Evolutionary conservation across 202 grass and related monocot genomes (phyloP).

Genomic region (Panicum hallii): DNA sequence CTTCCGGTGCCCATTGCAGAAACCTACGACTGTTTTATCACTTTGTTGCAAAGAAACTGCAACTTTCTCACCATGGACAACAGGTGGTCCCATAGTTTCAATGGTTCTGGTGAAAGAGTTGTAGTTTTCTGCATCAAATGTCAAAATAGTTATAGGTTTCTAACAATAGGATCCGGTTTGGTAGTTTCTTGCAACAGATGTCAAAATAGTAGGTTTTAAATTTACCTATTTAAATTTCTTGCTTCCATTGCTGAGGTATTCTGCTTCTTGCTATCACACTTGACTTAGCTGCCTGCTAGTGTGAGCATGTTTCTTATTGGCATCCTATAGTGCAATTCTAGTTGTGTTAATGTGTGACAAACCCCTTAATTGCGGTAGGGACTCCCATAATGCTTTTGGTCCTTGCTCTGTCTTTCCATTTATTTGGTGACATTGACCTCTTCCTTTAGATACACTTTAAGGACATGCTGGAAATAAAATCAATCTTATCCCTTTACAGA

Average conservation of each 20-base stretch:
- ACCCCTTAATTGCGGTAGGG: neutral
- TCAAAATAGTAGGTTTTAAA: constrained; percentile 3
- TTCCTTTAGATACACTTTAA: constrained; percentile 1
- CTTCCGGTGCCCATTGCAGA: neutral
- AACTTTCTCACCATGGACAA: neutral
- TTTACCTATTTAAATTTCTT: neutral
- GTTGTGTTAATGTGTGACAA: neutral
- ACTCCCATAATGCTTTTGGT: neutral
- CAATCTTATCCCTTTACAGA: neutral
- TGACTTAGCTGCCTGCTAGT: neutral
- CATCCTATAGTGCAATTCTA: neutral
- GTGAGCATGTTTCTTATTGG: neutral
- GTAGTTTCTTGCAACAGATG: neutral
- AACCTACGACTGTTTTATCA: neutral
- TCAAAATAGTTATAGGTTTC: neutral
- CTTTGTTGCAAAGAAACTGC: neutral
- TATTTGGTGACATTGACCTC: neutral
- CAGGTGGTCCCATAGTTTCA: neutral
- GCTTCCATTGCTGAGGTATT: neutral
- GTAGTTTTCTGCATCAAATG: neutral
- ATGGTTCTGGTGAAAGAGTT: neutral
- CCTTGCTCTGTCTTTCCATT: neutral
- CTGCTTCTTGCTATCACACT: constrained; percentile 3
- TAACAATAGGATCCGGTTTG: neutral
- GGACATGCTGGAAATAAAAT: constrained; percentile 10